Conservation (phyloP, 345 rosid genomes). For the Citrus reticulata region DNA sequence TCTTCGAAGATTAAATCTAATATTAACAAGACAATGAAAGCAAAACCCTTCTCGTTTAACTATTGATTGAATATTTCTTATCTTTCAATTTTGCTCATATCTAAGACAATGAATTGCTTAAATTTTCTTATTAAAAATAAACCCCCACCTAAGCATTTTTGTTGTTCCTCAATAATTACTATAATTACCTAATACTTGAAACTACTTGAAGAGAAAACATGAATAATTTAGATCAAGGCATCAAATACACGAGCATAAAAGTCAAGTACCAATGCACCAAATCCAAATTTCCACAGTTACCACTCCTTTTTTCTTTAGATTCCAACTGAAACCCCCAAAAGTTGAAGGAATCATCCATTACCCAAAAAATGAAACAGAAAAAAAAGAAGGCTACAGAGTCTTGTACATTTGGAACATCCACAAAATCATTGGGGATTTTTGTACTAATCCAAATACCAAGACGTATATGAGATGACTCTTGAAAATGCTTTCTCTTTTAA, state of each 20-base stretch:
- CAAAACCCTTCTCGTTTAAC: no score
- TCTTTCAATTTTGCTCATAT: background rate
- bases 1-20: no score
- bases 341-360: background rate
- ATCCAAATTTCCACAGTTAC: background rate
- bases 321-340: background rate
- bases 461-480: background rate
- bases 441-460: background rate
- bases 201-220: background rate
- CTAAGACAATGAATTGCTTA: background rate
- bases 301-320: accelerated
- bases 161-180: background rate
- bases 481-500: background rate
- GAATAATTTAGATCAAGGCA: background rate
- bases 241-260: background rate
- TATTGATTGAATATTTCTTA: no score
- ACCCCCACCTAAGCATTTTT: background rate
- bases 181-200: background rate
- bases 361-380: background rate
- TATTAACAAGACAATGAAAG: no score
- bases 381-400: background rate
- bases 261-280: background rate
- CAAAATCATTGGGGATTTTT: background rate
- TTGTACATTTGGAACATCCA: background rate
- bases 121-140: background rate